Evolutionary conservation across 2,329 filamentous ascomycete genomes (phyloP), one percentile per base, ranked within the genome.

Genomic region (Cladosporium sp.): DNA sequence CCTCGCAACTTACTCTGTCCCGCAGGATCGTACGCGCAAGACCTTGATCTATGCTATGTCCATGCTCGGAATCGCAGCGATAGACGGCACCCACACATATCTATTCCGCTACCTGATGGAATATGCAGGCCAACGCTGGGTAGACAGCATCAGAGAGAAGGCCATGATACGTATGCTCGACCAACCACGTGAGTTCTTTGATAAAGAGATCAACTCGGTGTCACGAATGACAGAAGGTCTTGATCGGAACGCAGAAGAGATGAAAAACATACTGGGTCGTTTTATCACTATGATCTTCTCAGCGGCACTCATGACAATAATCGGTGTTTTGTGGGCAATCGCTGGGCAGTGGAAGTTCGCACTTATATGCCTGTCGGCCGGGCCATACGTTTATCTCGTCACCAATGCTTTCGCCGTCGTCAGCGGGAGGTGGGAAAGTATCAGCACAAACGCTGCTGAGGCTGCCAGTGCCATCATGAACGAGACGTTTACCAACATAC

Each of bases 161-260:
- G 88, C 89, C 0, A 77, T 96, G 62, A 78, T 78, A 49, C 80
- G 82, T 1, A 84, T 96, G 15, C 77, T 97, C 0, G 78, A 82
- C 37, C 93, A 97, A 67, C 88, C 90, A 0, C 85, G 82, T 60
- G 73, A 81, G 4, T 97, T 91, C 87, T 96, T 96, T 64, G 86
- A 91, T 61, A 76, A 80, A 50, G 78, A 87, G 1, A 77, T 79
- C 34, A 89, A 94, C 70, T 83, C 81, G 0, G 76, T 87, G 0
- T 77, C 79, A 0, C 78, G 80, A 1, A 78, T 97, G 40, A 84
- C 80, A 0, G 85, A 90, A 60, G 87, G 82, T 44, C 80, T 97
- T 0, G 90, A 96, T 66, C 83, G 88, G 15, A 89, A 90, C 65
- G 89, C 88, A 0, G 91, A 97, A 69, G 91, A 96, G 68, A 92